Conservation (phyloP, 306 rosid species). For the Lathyrus oleraceus region DNA sequence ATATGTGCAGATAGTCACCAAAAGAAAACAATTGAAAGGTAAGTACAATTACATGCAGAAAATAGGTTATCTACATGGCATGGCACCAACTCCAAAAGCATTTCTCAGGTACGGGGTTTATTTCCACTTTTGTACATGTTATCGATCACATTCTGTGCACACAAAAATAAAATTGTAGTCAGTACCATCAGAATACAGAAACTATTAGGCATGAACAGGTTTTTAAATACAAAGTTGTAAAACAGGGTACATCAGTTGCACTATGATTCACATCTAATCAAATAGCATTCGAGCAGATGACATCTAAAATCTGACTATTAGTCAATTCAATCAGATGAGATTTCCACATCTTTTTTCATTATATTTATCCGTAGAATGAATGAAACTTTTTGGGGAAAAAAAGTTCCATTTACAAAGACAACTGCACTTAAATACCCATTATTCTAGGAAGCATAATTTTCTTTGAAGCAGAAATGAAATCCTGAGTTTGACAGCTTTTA, state of each 20-base stretch:
- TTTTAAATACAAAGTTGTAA: not conserved
- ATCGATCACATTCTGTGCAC: slow-evolving; percentile 61
- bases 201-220: not conserved
- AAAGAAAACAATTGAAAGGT: slow-evolving; percentile 22
- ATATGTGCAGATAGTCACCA: slow-evolving; percentile 30
- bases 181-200: slow-evolving; percentile 25
- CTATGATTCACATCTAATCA: not conserved
- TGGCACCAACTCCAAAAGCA: slow-evolving; percentile 24
- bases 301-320: slow-evolving; percentile 3
- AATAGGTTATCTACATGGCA: slow-evolving; percentile 14
- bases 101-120: slow-evolving; percentile 51
- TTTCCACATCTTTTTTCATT: not conserved
- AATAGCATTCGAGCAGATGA: not conserved
- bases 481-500: slow-evolving; percentile 32
- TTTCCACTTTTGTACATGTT: slow-evolving; percentile 70
- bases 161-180: slow-evolving; percentile 23
- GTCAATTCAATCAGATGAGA: slow-evolving; percentile 16
- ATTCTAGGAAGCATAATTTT: not conserved
- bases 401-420: not conserved
- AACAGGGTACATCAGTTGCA: not conserved
- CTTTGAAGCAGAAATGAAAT: slow-evolving; percentile 17
- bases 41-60: slow-evolving; percentile 27
- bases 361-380: not conserved
- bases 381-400: not conserved
- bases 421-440: not conserved